phyloP scores from a whole-genome alignment of 2,329 filamentous ascomycete genomes.

The Knoxdaviesia proteae region DNA sequence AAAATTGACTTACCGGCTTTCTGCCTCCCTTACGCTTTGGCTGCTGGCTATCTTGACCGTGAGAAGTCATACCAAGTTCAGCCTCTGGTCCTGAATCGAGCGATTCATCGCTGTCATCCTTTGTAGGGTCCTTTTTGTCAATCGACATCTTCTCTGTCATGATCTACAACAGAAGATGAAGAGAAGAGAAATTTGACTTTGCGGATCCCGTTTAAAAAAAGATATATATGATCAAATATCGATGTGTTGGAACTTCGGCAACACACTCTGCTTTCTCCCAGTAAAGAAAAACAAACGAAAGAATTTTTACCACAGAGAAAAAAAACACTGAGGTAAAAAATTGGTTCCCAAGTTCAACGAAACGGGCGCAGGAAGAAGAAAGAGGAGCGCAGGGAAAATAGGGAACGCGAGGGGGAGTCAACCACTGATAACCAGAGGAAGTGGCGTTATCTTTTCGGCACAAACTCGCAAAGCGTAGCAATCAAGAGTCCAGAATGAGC shows the following conservation, averaged over 20 bases:
- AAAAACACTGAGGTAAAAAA: no score
- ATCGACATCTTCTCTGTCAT: slow-evolving; percentile 51
- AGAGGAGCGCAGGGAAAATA: not conserved
- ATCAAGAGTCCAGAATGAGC: not conserved
- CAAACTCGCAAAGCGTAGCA: not conserved
- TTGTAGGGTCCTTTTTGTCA: slow-evolving; percentile 34
- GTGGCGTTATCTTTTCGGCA: not conserved
- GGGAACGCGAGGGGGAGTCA: not conserved
- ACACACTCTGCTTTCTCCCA: not conserved
- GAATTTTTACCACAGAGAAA: no score
- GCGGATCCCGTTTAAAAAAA: not conserved
- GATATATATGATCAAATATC: no score
- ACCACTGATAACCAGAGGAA: not conserved
- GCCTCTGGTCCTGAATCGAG: slow-evolving; percentile 38
- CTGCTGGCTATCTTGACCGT: slow-evolving; percentile 32
- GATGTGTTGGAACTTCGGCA: no score
- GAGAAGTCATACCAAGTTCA: slow-evolving; percentile 19
- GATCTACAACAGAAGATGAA: slow-evolving; percentile 14
- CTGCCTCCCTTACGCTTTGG: slow-evolving; percentile 95
- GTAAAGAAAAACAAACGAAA: not conserved
- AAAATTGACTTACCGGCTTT: slow-evolving; percentile 64
- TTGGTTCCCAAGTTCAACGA: no score
- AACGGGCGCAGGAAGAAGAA: not conserved
- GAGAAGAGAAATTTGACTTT: slow-evolving; percentile 8
- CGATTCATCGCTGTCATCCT: slow-evolving; percentile 42